Percentiles rank a stretch among this genome's conserved stretches.
Evolutionary conservation across 1,139 yeast species (phyloP).

Genomic region (Debaryomyces coudertii): DNA sequence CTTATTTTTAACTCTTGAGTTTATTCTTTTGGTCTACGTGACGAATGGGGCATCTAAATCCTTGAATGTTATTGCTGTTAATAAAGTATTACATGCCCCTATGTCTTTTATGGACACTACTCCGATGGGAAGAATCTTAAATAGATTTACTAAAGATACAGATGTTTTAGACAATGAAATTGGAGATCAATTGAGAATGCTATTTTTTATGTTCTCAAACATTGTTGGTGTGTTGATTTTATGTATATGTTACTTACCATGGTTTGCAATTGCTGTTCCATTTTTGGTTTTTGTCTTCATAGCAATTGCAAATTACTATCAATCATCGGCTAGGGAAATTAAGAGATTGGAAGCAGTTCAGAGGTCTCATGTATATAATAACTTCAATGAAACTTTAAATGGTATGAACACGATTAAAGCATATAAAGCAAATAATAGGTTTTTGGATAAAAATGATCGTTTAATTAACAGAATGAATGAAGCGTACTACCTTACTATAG

Average conservation of each 20-base stretch:
- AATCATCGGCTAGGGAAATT: conserved; percentile 42
- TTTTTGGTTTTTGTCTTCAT: conserved; percentile 51
- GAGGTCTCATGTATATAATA: conserved; percentile 50
- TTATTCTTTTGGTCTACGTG: conserved; percentile 50
- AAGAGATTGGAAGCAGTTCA: conserved; percentile 47
- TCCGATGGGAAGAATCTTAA: conserved; percentile 62
- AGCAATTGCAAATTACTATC: conserved; percentile 59
- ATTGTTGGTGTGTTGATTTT: conserved; percentile 66
- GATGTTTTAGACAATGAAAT: conserved; percentile 80
- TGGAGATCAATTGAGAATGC: conserved; percentile 59
- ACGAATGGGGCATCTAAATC: conserved; percentile 52
- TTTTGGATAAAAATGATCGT: conserved; percentile 50
- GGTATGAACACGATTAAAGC: conserved; percentile 76
- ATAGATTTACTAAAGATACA: conserved; percentile 77
- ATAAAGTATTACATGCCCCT: conserved; percentile 53
- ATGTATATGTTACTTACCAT: conserved; percentile 71
- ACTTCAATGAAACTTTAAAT: conserved; percentile 72
- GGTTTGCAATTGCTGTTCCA: conserved; percentile 73
- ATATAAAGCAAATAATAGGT: conserved; percentile 53
- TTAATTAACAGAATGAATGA: conserved; percentile 69
- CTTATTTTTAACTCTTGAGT: conserved; percentile 44
- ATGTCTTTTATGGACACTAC: conserved; percentile 63
- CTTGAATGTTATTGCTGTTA: conserved; percentile 47
- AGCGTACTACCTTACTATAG: conserved; percentile 66
- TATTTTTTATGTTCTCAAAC: conserved; percentile 52